Percentiles rank a stretch among this genome's conserved stretches.
Conservation (phyloP, 768 basidiomycete genomes). For the Tulasnella sp. region DNA sequence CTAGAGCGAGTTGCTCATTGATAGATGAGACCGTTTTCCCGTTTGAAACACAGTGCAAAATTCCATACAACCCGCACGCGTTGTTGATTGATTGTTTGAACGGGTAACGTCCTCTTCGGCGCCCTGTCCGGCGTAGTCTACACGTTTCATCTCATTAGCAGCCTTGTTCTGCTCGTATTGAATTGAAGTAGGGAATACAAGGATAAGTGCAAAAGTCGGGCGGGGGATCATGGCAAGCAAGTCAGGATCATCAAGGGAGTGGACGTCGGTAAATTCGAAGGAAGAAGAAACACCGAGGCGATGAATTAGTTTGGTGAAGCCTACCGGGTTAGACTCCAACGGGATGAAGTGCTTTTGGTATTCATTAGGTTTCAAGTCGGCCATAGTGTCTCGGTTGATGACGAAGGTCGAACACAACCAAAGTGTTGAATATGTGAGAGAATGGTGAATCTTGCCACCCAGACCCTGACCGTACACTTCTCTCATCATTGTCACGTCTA, state of each 20-base stretch:
- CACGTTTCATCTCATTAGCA: not conserved
- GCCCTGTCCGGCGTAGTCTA: conserved; percentile 7
- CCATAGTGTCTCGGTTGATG: too few species aligned
- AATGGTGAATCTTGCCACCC: too few species aligned
- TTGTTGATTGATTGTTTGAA: conserved; percentile 11
- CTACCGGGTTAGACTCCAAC: conserved; percentile 13
- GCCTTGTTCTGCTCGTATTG: not conserved
- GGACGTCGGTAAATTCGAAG: conserved; percentile 7
- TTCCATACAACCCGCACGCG: conserved; percentile 13
- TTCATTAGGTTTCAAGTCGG: too few species aligned
- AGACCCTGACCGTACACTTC: too few species aligned
- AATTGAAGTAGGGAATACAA: conserved; percentile 6
- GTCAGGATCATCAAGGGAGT: conserved; percentile 12
- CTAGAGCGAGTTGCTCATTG: not conserved
- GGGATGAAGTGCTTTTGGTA: conserved; percentile 8
- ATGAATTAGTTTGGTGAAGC: conserved; percentile 10
- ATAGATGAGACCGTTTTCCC: not conserved
- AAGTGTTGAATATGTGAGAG: too few species aligned
- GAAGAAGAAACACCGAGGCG: not conserved
- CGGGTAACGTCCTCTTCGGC: conserved; percentile 1
- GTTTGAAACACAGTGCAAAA: conserved; percentile 11
- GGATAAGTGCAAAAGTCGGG: conserved; percentile 1
- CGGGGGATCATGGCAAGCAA: conserved; percentile 13
- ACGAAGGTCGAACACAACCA: too few species aligned
- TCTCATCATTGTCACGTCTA: too few species aligned